A percentile compares a stretch with the other conserved stretches of the same genome.
phyloP scores from a whole-genome alignment of 2,329 filamentous ascomycete species.

The Hypoxylon sp. region DNA sequence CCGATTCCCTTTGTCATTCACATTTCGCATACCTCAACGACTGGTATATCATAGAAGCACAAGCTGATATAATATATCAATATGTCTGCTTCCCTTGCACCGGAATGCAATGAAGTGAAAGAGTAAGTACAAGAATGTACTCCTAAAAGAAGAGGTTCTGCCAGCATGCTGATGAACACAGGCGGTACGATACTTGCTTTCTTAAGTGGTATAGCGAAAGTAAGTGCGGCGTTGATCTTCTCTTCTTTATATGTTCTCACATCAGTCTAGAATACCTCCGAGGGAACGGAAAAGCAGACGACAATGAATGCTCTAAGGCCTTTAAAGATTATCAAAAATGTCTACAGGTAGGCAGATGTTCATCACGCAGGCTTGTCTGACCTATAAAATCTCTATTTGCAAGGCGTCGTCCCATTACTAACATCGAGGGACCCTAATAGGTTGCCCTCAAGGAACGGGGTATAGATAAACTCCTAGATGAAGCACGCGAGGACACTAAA shows the following conservation, averaged over 20 bases:
- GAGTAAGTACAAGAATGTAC: conserved; percentile 74
- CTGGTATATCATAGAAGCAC: conserved; percentile 16
- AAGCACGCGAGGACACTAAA: conserved; percentile 88
- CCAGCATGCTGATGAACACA: conserved; percentile 57
- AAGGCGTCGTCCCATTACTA: conserved; percentile 12
- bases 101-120: conserved; percentile 95
- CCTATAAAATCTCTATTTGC: not conserved
- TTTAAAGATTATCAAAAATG: conserved; percentile 93
- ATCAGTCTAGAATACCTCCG: conserved; percentile 82
- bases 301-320: conserved; percentile 83
- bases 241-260: conserved; percentile 42
- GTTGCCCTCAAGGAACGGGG: conserved; percentile 88
- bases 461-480: conserved; percentile 92
- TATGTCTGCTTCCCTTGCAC: conserved; percentile 95
- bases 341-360: conserved; percentile 75
- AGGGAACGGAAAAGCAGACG: conserved; percentile 82
- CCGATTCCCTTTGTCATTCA: not conserved
- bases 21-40: no score
- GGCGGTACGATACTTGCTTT: conserved; percentile 96
- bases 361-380: not conserved
- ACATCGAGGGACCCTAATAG: conserved; percentile 62
- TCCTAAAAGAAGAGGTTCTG: not conserved
- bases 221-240: conserved; percentile 61
- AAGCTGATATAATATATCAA: conserved; percentile 15
- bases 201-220: conserved; percentile 99